Evolutionary conservation across 352 stramenopile species (phyloP), one percentile per base, ranked within the genome.

Genomic region (Phytophthora pini): DNA sequence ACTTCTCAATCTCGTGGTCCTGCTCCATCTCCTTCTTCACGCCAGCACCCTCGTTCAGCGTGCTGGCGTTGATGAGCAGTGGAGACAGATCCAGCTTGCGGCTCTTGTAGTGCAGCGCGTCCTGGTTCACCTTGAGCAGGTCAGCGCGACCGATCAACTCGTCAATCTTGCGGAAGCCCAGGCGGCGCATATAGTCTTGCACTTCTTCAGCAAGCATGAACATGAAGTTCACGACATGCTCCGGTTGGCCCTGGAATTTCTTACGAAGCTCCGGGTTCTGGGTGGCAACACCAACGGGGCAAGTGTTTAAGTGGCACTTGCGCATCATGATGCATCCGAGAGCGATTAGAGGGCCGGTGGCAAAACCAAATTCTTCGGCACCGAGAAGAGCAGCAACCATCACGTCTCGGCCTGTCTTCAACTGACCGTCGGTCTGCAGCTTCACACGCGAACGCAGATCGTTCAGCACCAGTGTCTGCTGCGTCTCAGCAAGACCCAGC

Each of bases 291-390:
- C 97, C 97, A n/a, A 99, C 97, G 24, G 97, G 97, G 75, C 97
- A 99, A 10, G 96, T 99, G 79, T 99, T 99, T 65, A 98, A 84
- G 79, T 99, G 97, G 69, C 89, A 97, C 74, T 99, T 99, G 52
- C 96, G 84, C 95, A 99, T 99, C 96, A 99, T 99, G 61, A 99
- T 98, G 71, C 97, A 99, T 20, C 97, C 96, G 59, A 99, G 91
- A 34, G 95, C 92, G 69, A 99, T 98, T 12, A 99, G 76, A 26
- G 95, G 95, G 55, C 88, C 93, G 11, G 95, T 99, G 8, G 91
- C 90, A 68, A 99, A 98, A n/a, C 94, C 96, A 56, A 92, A 98
- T 82, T 99, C 96, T 78, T 99, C 96, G 45, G 96, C 96, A 65
- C 96, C 96, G 51, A 99, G 82, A 51, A 98, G 76, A 61, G 91